These are phyloP conservation scores for Yarrowia sp. DNA, from an alignment of 805 yeast species.

Conservation along the genomic window DNA sequence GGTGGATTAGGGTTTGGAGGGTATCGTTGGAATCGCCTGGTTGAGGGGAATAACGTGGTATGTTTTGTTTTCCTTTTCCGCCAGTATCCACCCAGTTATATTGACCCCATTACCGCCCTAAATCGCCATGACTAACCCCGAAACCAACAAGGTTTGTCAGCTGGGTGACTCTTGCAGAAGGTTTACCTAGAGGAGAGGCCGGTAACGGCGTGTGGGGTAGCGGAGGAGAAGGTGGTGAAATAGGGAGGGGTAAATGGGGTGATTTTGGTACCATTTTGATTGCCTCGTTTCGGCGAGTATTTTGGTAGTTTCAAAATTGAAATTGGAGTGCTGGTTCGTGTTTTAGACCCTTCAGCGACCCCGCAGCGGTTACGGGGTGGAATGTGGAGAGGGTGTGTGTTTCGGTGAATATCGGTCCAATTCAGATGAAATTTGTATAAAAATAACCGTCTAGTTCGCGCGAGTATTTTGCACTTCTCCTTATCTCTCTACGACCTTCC, in stretches of 20 bases:
- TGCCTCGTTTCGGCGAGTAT: too few relatives aligned
- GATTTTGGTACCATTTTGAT: too few relatives aligned
- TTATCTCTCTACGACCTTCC: background rate
- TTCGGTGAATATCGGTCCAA: background rate
- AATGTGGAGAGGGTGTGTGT: too few relatives aligned
- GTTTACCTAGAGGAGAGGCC: background rate
- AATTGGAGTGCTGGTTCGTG: background rate
- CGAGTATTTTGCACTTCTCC: background rate
- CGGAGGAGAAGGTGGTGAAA: background rate
- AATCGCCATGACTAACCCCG: background rate
- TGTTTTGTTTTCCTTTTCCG: background rate
- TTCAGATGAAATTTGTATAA: too few relatives aligned
- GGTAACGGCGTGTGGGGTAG: constrained; percentile 25
- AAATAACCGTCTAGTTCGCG: too few relatives aligned
- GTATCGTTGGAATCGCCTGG: background rate
- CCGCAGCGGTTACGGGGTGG: background rate
- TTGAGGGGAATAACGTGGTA: background rate
- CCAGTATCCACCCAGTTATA: too few relatives aligned
- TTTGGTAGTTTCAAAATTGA: too few relatives aligned
- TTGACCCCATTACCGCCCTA: too few relatives aligned
- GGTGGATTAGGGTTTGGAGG: background rate
- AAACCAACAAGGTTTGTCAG: background rate
- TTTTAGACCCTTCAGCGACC: background rate
- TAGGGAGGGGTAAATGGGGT: background rate
- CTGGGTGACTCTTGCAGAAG: constrained; percentile 10